Evolutionary conservation across 495 filamentous ascomycete genomes (phyloP), one percentile per base, ranked within the genome.

Genomic region (Lophiotrema nucula): DNA sequence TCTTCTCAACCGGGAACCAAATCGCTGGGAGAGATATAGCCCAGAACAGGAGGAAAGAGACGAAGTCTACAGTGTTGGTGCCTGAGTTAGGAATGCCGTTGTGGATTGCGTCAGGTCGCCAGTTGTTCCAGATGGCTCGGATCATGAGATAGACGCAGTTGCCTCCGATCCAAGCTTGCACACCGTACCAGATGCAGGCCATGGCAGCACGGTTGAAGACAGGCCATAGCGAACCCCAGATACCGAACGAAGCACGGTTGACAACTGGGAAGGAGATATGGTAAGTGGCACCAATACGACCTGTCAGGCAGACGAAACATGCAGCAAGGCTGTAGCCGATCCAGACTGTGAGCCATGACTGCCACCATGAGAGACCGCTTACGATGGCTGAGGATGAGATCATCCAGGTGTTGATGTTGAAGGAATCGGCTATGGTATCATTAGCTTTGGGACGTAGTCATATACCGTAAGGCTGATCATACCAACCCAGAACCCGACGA

Each of bases 361-460:
- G 90, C 92, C 92, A 97, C 92, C 92, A 97, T 3, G 89, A 89
- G 43, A 96, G 76, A 5, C 90, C 88, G 53, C 72, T 76, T 0
- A 85, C 79, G 68, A 95, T 92, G 75, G 86, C 86, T 3, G 88
- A 86, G 12, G 88, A 92, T 0, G 86, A 83, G 58, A 96, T 96
- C 92, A 96, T 96, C 92, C 92, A 97, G 15, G 92, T 97, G 72
- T 97, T 97, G 71, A 97, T 95, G 71, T 97, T 97, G 72, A 96
- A 90, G 4, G 88, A 92, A 73, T 97, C 92, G 27, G 92, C 89
- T 60, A 33, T 28, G 10, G 15, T 15, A 31, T 8, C 18, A 27
- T 22, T 55, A 11, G 53, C 41, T 37, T 25, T 24, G 10, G n/a
- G 8, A 16, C 1, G 38, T 22, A 18, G 13, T 16, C 2, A 10